phyloP scores from a whole-genome alignment of 352 stramenopile genomes.

The Aphanomyces cochlioides region DNA sequence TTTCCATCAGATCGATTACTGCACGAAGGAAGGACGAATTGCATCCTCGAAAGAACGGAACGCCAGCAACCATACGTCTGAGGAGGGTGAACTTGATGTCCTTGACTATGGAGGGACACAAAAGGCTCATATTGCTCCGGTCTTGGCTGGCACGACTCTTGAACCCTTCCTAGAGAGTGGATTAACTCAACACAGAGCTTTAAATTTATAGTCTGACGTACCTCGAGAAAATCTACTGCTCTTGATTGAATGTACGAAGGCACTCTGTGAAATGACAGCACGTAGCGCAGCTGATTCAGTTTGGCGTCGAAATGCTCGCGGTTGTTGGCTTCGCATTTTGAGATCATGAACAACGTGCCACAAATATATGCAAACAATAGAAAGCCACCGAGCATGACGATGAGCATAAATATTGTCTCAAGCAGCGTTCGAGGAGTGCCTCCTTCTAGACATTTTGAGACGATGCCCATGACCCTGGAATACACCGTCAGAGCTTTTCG shows the following conservation, averaged over 20 bases:
- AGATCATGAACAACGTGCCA: slow-evolving; percentile 68
- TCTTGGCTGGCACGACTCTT: neutral
- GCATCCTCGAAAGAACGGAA: slow-evolving; percentile 15
- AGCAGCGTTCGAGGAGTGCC: slow-evolving; percentile 46
- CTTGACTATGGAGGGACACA: slow-evolving; percentile 19
- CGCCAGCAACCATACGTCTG: neutral
- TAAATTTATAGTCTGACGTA: neutral
- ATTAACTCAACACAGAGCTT: neutral
- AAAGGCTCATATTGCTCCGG: neutral
- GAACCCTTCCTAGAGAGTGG: neutral
- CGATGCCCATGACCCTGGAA: slow-evolving; percentile 47
- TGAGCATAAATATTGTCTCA: slow-evolving; percentile 58
- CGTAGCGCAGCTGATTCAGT: slow-evolving; percentile 16
- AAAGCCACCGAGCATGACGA: slow-evolving; percentile 54
- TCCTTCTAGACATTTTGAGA: slow-evolving; percentile 53
- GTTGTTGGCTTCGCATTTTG: slow-evolving; percentile 60
- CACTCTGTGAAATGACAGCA: slow-evolving; percentile 19
- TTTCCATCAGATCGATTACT: slow-evolving; percentile 16
- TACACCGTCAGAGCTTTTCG: neutral
- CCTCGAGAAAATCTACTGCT: slow-evolving; percentile 9
- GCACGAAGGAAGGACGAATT: slow-evolving; percentile 4
- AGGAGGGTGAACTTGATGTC: slow-evolving; percentile 17
- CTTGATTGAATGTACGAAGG: slow-evolving; percentile 5
- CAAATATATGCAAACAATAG: slow-evolving; percentile 61
- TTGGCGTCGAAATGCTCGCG: slow-evolving; percentile 38